A percentile compares a stretch with the other conserved stretches of the same genome.
These are phyloP conservation scores for Paraphaeosphaeria minitans DNA, from an alignment of 2,329 filamentous ascomycete species.

Conservation along the genomic window DNA sequence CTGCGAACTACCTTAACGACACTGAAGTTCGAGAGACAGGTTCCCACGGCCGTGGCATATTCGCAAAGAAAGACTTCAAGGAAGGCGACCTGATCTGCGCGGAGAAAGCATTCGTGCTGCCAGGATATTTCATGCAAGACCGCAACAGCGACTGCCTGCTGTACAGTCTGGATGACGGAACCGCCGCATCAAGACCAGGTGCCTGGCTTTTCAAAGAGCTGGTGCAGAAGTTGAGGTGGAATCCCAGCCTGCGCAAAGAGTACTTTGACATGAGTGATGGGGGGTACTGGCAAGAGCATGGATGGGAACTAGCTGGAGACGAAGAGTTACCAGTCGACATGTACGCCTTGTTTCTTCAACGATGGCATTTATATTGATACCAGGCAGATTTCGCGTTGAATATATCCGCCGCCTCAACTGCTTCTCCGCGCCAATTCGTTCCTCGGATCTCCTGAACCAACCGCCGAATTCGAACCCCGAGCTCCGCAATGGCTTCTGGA, in stretches of 20 bases:
- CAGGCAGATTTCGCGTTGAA: constrained; percentile 50
- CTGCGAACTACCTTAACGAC: constrained; percentile 27
- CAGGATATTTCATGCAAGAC: constrained; percentile 46
- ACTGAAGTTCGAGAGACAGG: constrained; percentile 45
- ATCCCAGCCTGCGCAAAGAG: constrained; percentile 38
- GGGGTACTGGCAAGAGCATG: constrained; percentile 26
- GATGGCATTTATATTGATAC: background rate
- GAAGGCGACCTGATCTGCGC: constrained; percentile 60
- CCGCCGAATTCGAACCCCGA: constrained; percentile 19
- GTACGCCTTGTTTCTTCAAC: constrained; percentile 17
- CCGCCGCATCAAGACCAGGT: constrained; percentile 39
- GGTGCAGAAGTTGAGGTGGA: constrained; percentile 55
- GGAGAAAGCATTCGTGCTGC: constrained; percentile 58
- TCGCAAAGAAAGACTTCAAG: constrained; percentile 54
- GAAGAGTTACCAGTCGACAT: constrained; percentile 50
- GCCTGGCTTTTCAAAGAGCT: constrained; percentile 50
- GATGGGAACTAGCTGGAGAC: constrained; percentile 41
- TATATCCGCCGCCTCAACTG: constrained; percentile 52
- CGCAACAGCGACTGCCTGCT: constrained; percentile 24
- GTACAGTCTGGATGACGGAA: constrained; percentile 33
- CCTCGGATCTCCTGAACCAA: constrained; percentile 21
- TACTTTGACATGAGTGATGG: constrained; percentile 47
- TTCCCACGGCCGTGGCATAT: constrained; percentile 56
- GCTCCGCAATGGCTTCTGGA: constrained; percentile 47
- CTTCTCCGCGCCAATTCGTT: constrained; percentile 47